Percentiles rank a stretch among this genome's conserved stretches.
Evolutionary conservation across 805 yeast genomes (phyloP).

Genomic region (Wickerhamiella kazuoi): DNA sequence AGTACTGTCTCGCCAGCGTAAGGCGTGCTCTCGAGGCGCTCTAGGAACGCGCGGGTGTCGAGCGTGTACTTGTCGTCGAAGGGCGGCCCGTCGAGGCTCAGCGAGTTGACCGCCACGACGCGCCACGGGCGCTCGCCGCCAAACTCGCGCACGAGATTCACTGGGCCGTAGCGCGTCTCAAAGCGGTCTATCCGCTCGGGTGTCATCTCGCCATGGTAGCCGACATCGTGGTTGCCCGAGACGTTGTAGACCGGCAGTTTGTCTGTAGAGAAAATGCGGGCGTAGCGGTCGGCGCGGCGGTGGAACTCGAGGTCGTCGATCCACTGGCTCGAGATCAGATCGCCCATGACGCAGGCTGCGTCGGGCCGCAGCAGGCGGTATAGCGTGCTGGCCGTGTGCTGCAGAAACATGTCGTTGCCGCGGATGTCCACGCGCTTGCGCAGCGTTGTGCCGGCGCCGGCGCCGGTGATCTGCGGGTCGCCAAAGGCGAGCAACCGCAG

Average conservation of each 20-base stretch:
- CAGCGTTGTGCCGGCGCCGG: conserved; percentile 52
- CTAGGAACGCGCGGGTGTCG: conserved; percentile 58
- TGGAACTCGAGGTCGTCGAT: conserved; percentile 72
- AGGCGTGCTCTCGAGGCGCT: conserved; percentile 32
- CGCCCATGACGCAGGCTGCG: conserved; percentile 83
- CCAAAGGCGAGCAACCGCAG: conserved; percentile 71
- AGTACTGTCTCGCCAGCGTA: conserved; percentile 68
- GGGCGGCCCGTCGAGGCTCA: conserved; percentile 82
- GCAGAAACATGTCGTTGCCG: conserved; percentile 80
- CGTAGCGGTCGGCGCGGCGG: conserved; percentile 52
- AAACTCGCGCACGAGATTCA: conserved; percentile 66
- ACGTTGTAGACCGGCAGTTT: conserved; percentile 34
- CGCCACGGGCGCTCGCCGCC: conserved; percentile 54
- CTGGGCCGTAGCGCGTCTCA: conserved; percentile 57
- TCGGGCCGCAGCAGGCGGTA: conserved; percentile 47
- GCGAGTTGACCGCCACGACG: conserved; percentile 68
- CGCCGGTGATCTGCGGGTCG: conserved; percentile 93
- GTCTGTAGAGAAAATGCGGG: conserved; percentile 16
- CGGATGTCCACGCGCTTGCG: conserved; percentile 62
- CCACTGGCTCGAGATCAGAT: conserved; percentile 89
- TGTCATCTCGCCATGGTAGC: conserved; percentile 88
- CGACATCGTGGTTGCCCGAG: conserved; percentile 92
- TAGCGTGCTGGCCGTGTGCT: conserved; percentile 64
- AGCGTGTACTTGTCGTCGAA: conserved; percentile 50
- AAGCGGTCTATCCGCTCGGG: conserved; percentile 78